These are phyloP conservation scores for Sarocladiaceae sp. DNA, from an alignment of 2,329 filamentous ascomycete species.

Conservation along the genomic window DNA sequence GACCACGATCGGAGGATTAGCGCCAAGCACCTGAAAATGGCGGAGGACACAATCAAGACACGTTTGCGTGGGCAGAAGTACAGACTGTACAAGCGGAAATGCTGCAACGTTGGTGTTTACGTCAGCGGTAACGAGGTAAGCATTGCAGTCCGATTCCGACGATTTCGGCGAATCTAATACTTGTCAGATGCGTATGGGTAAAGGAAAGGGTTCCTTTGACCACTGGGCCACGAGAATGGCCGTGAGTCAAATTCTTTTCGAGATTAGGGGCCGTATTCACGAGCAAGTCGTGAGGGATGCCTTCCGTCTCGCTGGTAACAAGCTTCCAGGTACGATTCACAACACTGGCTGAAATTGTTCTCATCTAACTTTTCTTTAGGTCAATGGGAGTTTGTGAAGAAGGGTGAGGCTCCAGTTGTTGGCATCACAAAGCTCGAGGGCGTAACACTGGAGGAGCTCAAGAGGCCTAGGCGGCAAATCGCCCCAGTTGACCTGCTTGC, in stretches of 20 bases:
- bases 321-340: constrained; percentile 71
- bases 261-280: constrained; percentile 87
- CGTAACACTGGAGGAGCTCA: constrained; percentile 77
- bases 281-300: constrained; percentile 93
- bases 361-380: constrained; percentile 41
- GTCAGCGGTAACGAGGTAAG: constrained; percentile 86
- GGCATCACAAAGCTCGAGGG: constrained; percentile 89
- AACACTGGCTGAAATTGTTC: neutral
- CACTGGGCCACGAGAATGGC: constrained; percentile 90
- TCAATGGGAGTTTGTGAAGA: constrained; percentile 90
- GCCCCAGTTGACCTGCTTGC: constrained; percentile 38
- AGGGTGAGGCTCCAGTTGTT: constrained; percentile 83
- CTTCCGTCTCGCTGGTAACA: constrained; percentile 89
- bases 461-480: constrained; percentile 69
- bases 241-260: constrained; percentile 88
- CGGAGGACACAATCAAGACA: constrained; percentile 88
- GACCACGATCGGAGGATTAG: constrained; percentile 92
- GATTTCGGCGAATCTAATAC: too few relatives aligned
- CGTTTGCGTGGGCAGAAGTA: constrained; percentile 89
- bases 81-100: constrained; percentile 84
- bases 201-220: constrained; percentile 96
- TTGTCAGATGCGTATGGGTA: constrained; percentile 85
- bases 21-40: constrained; percentile 80
- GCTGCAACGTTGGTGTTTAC: constrained; percentile 92
- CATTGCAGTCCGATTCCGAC: too few relatives aligned